Conservation (phyloP, 2,329 filamentous ascomycete genomes). For the Cordyceps fumosorosea region DNA sequence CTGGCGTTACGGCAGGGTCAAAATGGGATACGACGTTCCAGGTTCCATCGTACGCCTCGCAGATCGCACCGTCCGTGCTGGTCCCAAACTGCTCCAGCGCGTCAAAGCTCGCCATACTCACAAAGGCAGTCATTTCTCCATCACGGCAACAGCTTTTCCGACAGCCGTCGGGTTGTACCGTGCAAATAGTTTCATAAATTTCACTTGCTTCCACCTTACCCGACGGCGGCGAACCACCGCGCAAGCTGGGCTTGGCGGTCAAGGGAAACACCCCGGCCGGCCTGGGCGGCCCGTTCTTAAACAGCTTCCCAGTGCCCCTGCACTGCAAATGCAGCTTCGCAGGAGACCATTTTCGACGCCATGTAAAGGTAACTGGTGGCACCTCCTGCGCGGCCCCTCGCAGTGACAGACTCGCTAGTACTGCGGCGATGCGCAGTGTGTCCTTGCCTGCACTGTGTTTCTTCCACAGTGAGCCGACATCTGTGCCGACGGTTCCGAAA, state of each 20-base stretch:
- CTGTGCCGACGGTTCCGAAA: background rate
- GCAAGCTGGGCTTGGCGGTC: background rate
- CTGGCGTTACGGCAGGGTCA: background rate
- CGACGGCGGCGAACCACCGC: background rate
- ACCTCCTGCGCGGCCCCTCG: background rate
- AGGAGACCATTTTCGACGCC: background rate
- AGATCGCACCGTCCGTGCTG: background rate
- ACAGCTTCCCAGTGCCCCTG: background rate
- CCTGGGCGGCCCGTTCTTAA: background rate
- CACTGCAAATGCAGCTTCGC: background rate
- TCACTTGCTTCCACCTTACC: background rate
- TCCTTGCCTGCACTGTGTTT: slow-evolving; percentile 7
- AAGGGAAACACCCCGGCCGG: background rate
- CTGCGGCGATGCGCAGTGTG: background rate
- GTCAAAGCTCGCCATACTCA: background rate
- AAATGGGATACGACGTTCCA: background rate
- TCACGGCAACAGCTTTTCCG: background rate
- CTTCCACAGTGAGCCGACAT: background rate
- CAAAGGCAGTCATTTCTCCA: background rate
- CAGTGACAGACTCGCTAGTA: background rate
- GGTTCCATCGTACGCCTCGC: background rate
- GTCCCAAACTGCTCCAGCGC: background rate
- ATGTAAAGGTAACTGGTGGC: background rate
- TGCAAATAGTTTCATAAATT: background rate
- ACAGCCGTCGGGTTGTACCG: background rate